Percentiles rank a stretch among this genome's conserved stretches.
Conservation (phyloP, 805 yeast species). For the Ogataea wickerhamii region DNA sequence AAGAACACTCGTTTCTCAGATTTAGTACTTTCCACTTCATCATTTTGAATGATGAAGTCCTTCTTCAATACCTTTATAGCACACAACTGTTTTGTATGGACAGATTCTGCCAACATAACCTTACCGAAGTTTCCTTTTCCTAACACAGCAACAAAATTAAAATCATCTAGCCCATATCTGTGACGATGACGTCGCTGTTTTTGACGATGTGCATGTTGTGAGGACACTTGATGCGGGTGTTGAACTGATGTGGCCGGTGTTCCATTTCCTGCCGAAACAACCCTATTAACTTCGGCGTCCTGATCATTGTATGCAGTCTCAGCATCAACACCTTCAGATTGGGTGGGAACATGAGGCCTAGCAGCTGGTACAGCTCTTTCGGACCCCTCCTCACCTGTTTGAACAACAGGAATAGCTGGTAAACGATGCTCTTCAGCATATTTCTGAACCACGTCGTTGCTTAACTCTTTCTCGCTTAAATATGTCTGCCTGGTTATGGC, state of each 20-base stretch:
- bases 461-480: constrained; percentile 6
- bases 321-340: background rate
- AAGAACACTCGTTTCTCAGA: constrained; percentile 91
- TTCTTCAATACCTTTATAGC: constrained; percentile 97
- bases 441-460: constrained; percentile 6
- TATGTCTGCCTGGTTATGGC: constrained; percentile 23
- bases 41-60: constrained; percentile 91
- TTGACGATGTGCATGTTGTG: constrained; percentile 28
- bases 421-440: constrained; percentile 16
- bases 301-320: background rate
- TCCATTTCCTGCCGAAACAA: background rate
- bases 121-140: constrained; percentile 99
- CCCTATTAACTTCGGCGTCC: background rate
- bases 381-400: constrained; percentile 3
- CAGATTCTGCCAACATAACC: constrained; percentile 94
- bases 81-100: constrained; percentile 74
- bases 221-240: constrained; percentile 5
- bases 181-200: constrained; percentile 46
- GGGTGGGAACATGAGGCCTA: background rate
- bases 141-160: constrained; percentile 86
- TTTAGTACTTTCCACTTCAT: constrained; percentile 91
- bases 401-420: constrained; percentile 14
- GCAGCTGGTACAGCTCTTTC: background rate
- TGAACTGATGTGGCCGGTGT: background rate
- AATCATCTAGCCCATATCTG: constrained; percentile 90